Percentiles rank a stretch among this genome's conserved stretches.
These are phyloP conservation scores for Rauvolfia tetraphylla DNA, from an alignment of 257 asterid species.

Conservation along the genomic window DNA sequence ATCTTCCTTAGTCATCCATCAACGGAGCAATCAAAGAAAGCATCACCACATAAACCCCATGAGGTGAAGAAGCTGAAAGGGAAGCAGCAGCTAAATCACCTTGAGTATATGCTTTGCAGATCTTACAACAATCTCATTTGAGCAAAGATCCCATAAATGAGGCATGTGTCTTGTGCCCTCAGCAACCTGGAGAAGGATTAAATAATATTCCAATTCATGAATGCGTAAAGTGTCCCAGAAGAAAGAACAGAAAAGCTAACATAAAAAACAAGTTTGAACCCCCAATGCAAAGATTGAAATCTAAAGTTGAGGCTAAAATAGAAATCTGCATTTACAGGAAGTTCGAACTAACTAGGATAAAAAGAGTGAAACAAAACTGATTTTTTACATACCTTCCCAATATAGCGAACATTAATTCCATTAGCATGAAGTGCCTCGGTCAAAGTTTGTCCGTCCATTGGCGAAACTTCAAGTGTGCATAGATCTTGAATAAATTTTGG, in stretches of 20 bases:
- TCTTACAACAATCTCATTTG: slow-evolving; percentile 79
- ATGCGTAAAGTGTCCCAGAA: not conserved
- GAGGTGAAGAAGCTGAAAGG: slow-evolving; percentile 15
- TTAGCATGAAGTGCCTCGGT: slow-evolving; percentile 95
- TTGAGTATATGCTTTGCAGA: slow-evolving; percentile 85
- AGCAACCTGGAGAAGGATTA: slow-evolving; percentile 57
- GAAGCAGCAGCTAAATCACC: slow-evolving; percentile 43
- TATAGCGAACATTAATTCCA: slow-evolving; percentile 84
- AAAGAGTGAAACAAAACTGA: not conserved
- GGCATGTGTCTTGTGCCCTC: slow-evolving; percentile 81
- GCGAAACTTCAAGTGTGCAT: slow-evolving; percentile 89
- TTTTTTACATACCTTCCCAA: slow-evolving; percentile 63
- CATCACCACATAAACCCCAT: not conserved
- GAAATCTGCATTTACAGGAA: not conserved
- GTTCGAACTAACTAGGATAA: not conserved
- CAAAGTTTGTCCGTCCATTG: slow-evolving; percentile 93
- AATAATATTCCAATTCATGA: not conserved
- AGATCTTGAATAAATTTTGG: slow-evolving; percentile 81
- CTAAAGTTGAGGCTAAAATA: not conserved
- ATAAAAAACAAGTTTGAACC: not conserved
- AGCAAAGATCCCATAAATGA: slow-evolving; percentile 86
- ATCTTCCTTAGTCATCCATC: not conserved
- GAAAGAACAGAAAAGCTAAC: not conserved
- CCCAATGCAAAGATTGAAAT: not conserved
- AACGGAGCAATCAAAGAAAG: not conserved